Base-by-base conservation (phyloP, 2,329 filamentous ascomycete species). In the Stenocarpella maydis region DNA sequence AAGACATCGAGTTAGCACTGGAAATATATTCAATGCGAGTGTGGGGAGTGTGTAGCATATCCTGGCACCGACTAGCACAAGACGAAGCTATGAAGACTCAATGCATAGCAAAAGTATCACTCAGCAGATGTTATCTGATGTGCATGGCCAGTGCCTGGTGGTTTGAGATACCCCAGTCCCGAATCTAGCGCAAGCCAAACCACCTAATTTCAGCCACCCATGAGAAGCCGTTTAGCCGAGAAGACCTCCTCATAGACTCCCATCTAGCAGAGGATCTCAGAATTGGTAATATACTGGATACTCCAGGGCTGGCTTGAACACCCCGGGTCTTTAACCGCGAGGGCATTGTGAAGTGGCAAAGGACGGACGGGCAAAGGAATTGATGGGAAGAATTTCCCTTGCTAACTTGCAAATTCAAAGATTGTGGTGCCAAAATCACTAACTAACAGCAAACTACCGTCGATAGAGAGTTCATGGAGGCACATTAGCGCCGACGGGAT, bases 51-150 rank as follows among this genome's bases (percentile, higher is more conserved):
- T 24, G 26, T 19, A 10, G 31, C 31, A 4, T 17, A 9, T 9
- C 4, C 17, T 14, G 41, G 31, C 14, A 24, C 26, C 19, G 15
- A 45, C 41, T 45, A 17, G 7, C 7, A 31, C 2, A 7, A 5
- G 24, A 24, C 1, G 7, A 61, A 17, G 55, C 24, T 45, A 7
- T 19, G 19, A 14, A 7, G 17, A 47, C 19, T 31, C 19, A 9
- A 47, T 21, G 41, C 41, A 47, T 47, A 24, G 41, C 7, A 47
- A 61, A 24, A 58, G 37, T 10, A 34, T 61, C 41, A 47, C 28
- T 31, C 34, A 19, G 37, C 58, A 61, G 41, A 43, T 47, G 19
- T 34, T 19, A n/a, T 47, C 41, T 47, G 58, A 61, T 61, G 58
- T 39, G 6, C 41, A 61, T 2, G 37, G 8, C 52, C 9, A n/a